Percentiles rank a stretch among this genome's conserved stretches.
These are phyloP conservation scores for Puccinia polysora DNA, from an alignment of 1,284 basidiomycete genomes.

Conservation along the genomic window DNA sequence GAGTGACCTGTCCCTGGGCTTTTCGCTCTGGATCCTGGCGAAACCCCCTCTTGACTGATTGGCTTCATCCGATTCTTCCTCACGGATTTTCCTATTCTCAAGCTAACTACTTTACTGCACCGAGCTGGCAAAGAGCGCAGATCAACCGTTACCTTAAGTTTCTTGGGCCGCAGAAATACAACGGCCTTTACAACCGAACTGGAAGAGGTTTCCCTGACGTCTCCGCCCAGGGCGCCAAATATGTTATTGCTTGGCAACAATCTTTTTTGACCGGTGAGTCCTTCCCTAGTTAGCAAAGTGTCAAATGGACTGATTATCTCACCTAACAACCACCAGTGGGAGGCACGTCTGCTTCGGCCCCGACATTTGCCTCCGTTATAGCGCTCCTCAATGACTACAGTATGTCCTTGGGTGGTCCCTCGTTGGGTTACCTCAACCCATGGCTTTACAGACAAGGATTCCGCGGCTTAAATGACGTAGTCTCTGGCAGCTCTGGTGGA, in stretches of 20 bases:
- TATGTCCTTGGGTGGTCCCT: conserved; percentile 54
- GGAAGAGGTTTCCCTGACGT: too few species aligned
- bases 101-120: conserved; percentile 47
- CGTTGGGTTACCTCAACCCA: conserved; percentile 59
- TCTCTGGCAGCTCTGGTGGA: conserved; percentile 54
- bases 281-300: too few species aligned
- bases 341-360: conserved; percentile 61
- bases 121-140: conserved; percentile 47
- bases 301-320: background rate
- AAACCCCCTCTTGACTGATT: too few species aligned
- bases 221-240: too few species aligned
- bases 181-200: conserved; percentile 48
- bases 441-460: conserved; percentile 54
- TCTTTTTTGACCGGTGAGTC: conserved; percentile 33
- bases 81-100: background rate
- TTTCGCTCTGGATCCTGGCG: background rate
- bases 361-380: conserved; percentile 59
- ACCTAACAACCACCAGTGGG: conserved; percentile 51
- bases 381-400: conserved; percentile 60
- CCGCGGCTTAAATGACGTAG: conserved; percentile 57
- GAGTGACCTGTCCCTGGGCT: background rate
- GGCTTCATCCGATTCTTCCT: background rate
- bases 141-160: conserved; percentile 47
- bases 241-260: conserved; percentile 39
- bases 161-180: conserved; percentile 45